Percentiles rank a stretch among this genome's conserved stretches.
phyloP scores from a whole-genome alignment of 202 grass and related monocot species.

The Musa balbisiana region DNA sequence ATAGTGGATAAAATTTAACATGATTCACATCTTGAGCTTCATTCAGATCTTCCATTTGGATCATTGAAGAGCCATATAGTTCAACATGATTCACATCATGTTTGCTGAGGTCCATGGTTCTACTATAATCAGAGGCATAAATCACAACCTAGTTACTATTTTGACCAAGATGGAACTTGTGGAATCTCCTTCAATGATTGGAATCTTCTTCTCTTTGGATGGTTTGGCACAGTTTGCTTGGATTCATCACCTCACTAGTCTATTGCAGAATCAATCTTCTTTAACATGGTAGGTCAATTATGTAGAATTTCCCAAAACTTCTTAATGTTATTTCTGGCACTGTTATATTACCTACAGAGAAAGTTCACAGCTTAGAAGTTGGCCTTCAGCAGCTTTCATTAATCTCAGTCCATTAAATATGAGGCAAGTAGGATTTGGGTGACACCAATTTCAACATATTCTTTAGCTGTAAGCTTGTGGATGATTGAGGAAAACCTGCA shows the following conservation, averaged over 20 bases:
- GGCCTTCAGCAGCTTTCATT: conserved; percentile 33
- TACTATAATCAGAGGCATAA: no score
- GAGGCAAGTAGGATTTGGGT: conserved; percentile 19
- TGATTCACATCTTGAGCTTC: no score
- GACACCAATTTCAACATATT: conserved; percentile 14
- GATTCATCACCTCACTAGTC: background rate
- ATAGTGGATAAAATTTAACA: background rate
- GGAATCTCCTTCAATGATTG: background rate
- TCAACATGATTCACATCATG: no score
- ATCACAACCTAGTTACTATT: no score
- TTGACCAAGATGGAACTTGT: no score
- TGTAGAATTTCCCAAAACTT: background rate
- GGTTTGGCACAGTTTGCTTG: background rate
- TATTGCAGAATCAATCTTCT: background rate
- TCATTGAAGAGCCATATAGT: no score
- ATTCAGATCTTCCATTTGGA: no score
- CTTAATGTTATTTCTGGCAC: background rate
- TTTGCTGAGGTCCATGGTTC: no score
- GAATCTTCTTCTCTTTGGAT: background rate
- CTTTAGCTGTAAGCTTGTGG: background rate
- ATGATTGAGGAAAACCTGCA: background rate
- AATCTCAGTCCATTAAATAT: conserved; percentile 23
- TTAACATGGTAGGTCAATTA: background rate
- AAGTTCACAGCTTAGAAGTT: conserved; percentile 11
- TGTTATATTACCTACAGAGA: background rate